These are phyloP conservation scores for Ogataea trehaloabstinens DNA, from an alignment of 805 yeast species.

Conservation along the genomic window DNA sequence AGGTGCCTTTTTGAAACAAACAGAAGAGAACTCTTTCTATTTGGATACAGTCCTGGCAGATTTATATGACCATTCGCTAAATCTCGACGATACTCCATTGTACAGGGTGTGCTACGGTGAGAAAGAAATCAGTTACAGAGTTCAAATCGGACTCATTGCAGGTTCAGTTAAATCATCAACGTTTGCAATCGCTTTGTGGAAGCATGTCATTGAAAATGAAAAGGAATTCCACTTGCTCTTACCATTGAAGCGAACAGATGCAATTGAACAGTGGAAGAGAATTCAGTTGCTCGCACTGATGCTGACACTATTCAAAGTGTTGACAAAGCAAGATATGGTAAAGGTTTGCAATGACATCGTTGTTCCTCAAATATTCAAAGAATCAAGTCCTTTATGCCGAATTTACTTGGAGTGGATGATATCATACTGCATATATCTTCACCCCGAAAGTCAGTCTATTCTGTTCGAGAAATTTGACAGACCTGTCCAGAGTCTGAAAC, in stretches of 20 bases:
- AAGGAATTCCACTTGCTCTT: conserved; percentile 41
- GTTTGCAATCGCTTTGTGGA: conserved; percentile 34
- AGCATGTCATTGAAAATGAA: conserved; percentile 37
- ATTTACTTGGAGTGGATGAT: conserved; percentile 78
- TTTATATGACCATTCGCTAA: conserved; percentile 46
- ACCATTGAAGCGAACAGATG: conserved; percentile 59
- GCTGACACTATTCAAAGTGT: conserved; percentile 39
- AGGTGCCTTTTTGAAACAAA: conserved; percentile 49
- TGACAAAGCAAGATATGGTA: conserved; percentile 26
- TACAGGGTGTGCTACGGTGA: conserved; percentile 55
- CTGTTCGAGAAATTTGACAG: conserved; percentile 22
- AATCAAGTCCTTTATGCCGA: conserved; percentile 77
- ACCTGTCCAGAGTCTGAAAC: conserved; percentile 39
- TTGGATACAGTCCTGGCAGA: conserved; percentile 57
- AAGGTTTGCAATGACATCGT: conserved; percentile 28
- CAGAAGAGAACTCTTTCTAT: conserved; percentile 52
- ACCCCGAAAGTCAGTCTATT: conserved; percentile 23
- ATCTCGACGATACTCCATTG: conserved; percentile 33
- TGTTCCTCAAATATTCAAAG: conserved; percentile 45
- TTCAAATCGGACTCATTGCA: conserved; percentile 48
- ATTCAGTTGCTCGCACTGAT: conserved; percentile 55
- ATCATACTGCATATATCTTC: conserved; percentile 41
- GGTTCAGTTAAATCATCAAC: conserved; percentile 30
- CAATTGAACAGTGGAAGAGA: conserved; percentile 66
- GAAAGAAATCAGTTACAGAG: conserved; percentile 54